These are phyloP conservation scores for Jatropha multifida DNA, from an alignment of 441 rosid species.

Conservation along the genomic window DNA sequence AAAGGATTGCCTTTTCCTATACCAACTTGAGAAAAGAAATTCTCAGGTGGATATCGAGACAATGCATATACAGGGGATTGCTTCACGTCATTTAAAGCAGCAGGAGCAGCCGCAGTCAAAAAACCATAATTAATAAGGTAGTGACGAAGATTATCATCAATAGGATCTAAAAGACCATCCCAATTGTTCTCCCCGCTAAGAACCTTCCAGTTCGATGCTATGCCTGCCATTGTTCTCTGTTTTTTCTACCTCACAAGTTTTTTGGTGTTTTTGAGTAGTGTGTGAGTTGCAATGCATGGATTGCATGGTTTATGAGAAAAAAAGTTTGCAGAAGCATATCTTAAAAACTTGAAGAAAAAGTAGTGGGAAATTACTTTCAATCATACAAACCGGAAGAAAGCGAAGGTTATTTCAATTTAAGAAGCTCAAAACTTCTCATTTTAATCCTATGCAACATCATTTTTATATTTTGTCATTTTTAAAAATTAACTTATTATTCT, in stretches of 20 bases:
- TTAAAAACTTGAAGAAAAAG: too few species aligned
- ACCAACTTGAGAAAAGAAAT: conserved; percentile 21
- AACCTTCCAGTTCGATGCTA: conserved; percentile 21
- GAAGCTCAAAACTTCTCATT: too few species aligned
- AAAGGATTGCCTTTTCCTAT: conserved; percentile 19
- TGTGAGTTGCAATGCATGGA: not conserved
- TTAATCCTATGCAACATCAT: too few species aligned
- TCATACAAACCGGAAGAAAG: too few species aligned
- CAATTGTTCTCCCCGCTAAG: conserved; percentile 30
- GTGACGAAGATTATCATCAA: conserved; percentile 29
- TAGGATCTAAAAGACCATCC: conserved; percentile 30
- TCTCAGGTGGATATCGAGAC: conserved; percentile 18
- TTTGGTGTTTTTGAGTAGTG: not conserved
- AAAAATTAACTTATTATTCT: too few species aligned
- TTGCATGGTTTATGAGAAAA: too few species aligned
- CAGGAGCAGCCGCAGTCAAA: conserved; percentile 13
- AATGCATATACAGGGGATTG: conserved; percentile 12
- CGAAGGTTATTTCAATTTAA: too few species aligned
- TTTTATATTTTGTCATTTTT: too few species aligned
- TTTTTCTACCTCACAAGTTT: too few species aligned
- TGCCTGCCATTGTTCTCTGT: not conserved
- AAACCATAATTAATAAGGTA: conserved; percentile 34
- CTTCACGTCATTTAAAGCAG: conserved; percentile 17
- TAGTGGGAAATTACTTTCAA: too few species aligned
- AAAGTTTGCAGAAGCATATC: too few species aligned